Evolutionary conservation across 2,329 filamentous ascomycete genomes (phyloP), one percentile per base, ranked within the genome.

Genomic region (Orbilia ellipsospora): DNA sequence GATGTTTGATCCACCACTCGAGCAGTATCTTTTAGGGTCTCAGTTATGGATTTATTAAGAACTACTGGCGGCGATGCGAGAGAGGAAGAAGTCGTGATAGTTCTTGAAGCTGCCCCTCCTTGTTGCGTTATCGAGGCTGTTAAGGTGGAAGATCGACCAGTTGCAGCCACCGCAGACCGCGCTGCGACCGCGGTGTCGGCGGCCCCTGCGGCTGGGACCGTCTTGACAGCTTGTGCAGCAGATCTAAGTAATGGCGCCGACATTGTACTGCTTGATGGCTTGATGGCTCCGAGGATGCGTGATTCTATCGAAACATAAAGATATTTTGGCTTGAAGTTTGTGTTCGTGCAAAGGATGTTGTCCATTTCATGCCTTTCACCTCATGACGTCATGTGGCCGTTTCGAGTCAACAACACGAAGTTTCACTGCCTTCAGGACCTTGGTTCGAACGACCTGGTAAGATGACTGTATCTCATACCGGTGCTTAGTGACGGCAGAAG

Each of bases 91-190:
- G 62, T 65, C 28, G 62, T 36, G 13, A 65, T 65, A 12, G 50
- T 42, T n/a, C 62, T 65, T n/a, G 62, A 65, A 12, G 50, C 51
- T 23, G 48, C 20, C 8, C 31, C 62, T 1, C 28, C 20, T 28
- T 65, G 62, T 12, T 65, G 62, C 13, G 62, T 65, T 20, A 65
- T 65, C 20, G 62, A 56, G 31, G 62, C 36, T 1, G 62, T 36
- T 6, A 65, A 31, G 13, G 62, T 36, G 13, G 62, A 48, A 1
- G 62, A 48, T 56, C 62, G 50, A 7, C 31, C 51, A 6, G 60
- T 54, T 50, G 51, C 45, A 15, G 50, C 42, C 15, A 52, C 31
- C 2, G 50, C 51, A n/a, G 62, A 31, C 31, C 62, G 50, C 12
- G 62, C 62, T 28, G 51, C 62, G 2, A 40, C 50, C 10, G 36